These are phyloP conservation scores for Phalaenopsis aphrodite DNA, from an alignment of 106 monocot genomes.

Conservation along the genomic window DNA sequence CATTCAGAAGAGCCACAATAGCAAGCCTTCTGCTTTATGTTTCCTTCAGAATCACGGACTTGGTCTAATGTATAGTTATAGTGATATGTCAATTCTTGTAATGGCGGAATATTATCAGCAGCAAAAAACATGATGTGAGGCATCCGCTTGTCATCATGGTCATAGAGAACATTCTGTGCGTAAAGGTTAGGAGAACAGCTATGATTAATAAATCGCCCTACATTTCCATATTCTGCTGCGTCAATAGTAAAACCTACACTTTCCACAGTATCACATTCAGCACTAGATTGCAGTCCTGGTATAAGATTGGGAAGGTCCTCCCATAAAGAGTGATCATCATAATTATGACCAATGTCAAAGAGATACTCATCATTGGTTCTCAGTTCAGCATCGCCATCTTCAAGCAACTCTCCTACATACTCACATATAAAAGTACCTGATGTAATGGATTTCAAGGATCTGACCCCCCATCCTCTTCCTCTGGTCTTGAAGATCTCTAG, in stretches of 20 bases:
- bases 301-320: constrained; percentile 48
- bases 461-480: constrained; percentile 85
- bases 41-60: constrained; percentile 60
- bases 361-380: constrained; percentile 80
- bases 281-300: constrained; percentile 30
- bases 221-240: constrained; percentile 69
- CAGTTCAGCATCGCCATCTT: constrained; percentile 60
- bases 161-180: constrained; percentile 86
- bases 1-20: constrained; percentile 68
- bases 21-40: constrained; percentile 60
- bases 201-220: constrained; percentile 92
- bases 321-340: constrained; percentile 57
- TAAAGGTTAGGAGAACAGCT: constrained; percentile 91
- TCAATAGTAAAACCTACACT: constrained; percentile 73
- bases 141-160: constrained; percentile 78
- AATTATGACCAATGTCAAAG: constrained; percentile 80
- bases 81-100: constrained; percentile 82
- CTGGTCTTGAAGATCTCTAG: constrained; percentile 83
- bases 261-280: constrained; percentile 17
- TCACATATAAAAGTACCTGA: constrained; percentile 94
- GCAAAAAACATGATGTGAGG: constrained; percentile 95
- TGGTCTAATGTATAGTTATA: constrained; percentile 68
- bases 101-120: constrained; percentile 77
- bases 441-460: constrained; percentile 73
- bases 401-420: constrained; percentile 69